phyloP scores from a whole-genome alignment of 352 stramenopile species.

The Phytophthora cryptogea region DNA sequence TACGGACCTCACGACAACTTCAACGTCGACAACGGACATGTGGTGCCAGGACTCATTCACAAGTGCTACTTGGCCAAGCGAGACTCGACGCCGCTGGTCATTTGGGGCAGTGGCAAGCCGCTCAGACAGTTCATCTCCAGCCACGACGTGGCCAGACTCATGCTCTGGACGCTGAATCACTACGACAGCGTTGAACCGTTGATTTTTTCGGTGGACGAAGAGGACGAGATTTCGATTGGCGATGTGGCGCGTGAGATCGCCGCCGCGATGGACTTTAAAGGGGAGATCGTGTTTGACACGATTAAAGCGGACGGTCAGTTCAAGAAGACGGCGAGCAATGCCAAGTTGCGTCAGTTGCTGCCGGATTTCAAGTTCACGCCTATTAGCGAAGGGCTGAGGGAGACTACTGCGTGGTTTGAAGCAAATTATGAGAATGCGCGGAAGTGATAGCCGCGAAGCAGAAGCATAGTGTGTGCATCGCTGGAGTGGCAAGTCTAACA shows the following conservation, averaged over 20 bases:
- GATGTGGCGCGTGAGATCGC: slow-evolving; percentile 91
- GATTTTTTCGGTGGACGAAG: slow-evolving; percentile 95
- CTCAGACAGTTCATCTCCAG: slow-evolving; percentile 99
- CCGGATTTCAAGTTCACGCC: slow-evolving; percentile 95
- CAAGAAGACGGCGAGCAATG: slow-evolving; percentile 99
- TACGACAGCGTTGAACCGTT: slow-evolving; percentile 94
- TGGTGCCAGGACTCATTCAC: slow-evolving; percentile 98
- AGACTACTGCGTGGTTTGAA: slow-evolving; percentile 63
- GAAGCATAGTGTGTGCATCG: too few relatives aligned
- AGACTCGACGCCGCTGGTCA: slow-evolving; percentile 85
- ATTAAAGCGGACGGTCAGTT: slow-evolving; percentile 98
- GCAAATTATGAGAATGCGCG: slow-evolving; percentile 47
- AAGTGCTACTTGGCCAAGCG: slow-evolving; percentile 98
- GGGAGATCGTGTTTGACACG: slow-evolving; percentile 91
- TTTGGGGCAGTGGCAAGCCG: slow-evolving; percentile 95
- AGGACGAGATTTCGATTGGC: slow-evolving; percentile 95
- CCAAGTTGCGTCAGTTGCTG: slow-evolving; percentile 89
- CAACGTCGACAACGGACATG: slow-evolving; percentile 96
- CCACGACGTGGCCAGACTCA: slow-evolving; percentile 94
- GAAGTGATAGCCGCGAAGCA: slow-evolving; percentile 30
- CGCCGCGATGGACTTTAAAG: slow-evolving; percentile 76
- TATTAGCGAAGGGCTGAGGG: slow-evolving; percentile 85
- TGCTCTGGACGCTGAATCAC: slow-evolving; percentile 81
- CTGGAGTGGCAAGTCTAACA: too few relatives aligned
- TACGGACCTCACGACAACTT: slow-evolving; percentile 99